Evolutionary conservation across 1,284 basidiomycete species (phyloP).

Genomic region (Cystobasidiaceae sp.): DNA sequence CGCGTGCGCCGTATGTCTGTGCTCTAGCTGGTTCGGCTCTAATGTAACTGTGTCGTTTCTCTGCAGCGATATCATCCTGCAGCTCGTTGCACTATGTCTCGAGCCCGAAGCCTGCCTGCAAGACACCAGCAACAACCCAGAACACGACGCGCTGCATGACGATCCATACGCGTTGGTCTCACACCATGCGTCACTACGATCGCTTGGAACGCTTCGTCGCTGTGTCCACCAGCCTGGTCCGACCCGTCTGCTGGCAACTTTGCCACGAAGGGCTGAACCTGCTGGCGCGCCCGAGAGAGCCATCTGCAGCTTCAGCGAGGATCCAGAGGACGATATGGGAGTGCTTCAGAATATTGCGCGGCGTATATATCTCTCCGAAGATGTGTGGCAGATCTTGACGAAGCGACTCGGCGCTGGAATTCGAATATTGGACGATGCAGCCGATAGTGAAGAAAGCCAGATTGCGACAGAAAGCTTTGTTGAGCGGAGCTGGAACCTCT

Average conservation of each 20-base stretch:
- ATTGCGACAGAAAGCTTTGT: too few species aligned
- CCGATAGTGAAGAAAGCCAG: too few species aligned
- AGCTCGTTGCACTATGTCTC: slow-evolving; percentile 8
- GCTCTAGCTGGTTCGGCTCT: neutral
- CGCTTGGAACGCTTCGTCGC: neutral
- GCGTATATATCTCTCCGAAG: neutral
- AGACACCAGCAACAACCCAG: neutral
- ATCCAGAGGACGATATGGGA: slow-evolving; percentile 9
- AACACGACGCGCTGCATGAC: neutral
- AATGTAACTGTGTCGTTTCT: neutral
- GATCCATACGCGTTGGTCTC: slow-evolving; percentile 8
- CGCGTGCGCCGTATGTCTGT: neutral
- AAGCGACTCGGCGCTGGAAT: too few species aligned
- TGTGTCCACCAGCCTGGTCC: slow-evolving; percentile 1
- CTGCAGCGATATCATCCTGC: slow-evolving; percentile 5
- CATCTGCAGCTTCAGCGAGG: neutral
- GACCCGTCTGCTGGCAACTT: neutral
- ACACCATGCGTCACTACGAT: slow-evolving; percentile 1
- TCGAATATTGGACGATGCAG: too few species aligned
- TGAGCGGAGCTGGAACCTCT: slow-evolving; percentile 1
- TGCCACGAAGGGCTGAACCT: neutral
- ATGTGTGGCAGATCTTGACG: slow-evolving; percentile 12
- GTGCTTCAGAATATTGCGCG: neutral
- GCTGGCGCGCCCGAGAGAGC: neutral
- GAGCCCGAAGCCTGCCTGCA: slow-evolving; percentile 24